Conservation (phyloP, 148 eudicot genomes). For the Chenopodium quinoa region DNA sequence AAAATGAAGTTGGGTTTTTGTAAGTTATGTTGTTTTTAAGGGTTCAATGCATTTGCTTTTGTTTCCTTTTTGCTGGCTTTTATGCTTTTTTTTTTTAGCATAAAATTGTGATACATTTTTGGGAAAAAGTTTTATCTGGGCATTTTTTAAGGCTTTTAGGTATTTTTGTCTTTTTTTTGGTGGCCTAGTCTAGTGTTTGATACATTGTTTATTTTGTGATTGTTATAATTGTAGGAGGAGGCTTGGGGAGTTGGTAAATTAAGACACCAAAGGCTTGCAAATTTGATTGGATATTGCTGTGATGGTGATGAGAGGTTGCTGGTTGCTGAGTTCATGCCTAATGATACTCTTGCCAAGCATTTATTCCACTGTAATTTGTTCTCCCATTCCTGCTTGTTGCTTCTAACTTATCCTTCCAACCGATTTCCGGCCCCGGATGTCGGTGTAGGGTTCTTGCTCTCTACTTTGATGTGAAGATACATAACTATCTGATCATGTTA, state of each 20-base stretch:
- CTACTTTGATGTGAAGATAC: background rate
- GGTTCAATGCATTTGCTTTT: background rate
- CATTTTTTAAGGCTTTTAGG: background rate
- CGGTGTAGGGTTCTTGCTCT: background rate
- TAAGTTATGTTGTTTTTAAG: background rate
- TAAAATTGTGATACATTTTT: slow-evolving; percentile 12
- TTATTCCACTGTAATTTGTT: slow-evolving; percentile 76
- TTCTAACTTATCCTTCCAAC: no score
- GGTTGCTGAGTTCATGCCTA: slow-evolving; percentile 96
- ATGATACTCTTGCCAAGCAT: slow-evolving; percentile 93
- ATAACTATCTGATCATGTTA: background rate
- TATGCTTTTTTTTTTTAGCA: background rate
- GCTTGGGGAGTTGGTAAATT: slow-evolving; percentile 89
- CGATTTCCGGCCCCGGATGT: no score
- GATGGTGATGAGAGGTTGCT: slow-evolving; percentile 93
- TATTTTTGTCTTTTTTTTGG: background rate
- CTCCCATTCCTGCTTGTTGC: background rate
- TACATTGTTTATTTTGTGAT: slow-evolving; percentile 12
- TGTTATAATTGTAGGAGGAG: slow-evolving; percentile 52
- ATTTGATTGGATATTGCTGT: slow-evolving; percentile 89
- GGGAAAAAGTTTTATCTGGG: background rate
- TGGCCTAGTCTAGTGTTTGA: slow-evolving; percentile 14
- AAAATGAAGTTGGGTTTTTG: background rate
- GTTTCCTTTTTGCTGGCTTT: background rate
- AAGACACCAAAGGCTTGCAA: slow-evolving; percentile 71